A percentile compares a stretch with the other conserved stretches of the same genome.
Evolutionary conservation across 441 rosid genomes (phyloP).

Genomic region (Erysimum pusillum): DNA sequence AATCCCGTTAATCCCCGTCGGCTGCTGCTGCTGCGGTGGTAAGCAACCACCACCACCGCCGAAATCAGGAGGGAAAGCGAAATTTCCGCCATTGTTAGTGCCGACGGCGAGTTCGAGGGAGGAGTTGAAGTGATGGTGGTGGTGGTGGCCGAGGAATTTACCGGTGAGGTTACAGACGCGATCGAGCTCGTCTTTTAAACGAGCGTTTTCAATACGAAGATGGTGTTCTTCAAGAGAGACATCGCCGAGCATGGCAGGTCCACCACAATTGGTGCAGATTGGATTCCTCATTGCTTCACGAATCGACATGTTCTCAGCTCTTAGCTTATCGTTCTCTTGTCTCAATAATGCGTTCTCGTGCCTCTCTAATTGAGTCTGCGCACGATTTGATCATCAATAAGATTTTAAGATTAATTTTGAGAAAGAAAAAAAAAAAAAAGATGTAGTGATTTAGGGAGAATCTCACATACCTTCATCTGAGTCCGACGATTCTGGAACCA

Average conservation of each 20-base stretch:
- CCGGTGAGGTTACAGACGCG: constrained; percentile 50
- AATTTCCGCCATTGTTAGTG: constrained; percentile 51
- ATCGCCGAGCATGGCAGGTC: constrained; percentile 48
- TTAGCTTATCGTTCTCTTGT: constrained; percentile 50
- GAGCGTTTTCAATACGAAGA: constrained; percentile 52
- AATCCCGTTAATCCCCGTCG: constrained; percentile 36
- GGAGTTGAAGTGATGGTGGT: constrained; percentile 51
- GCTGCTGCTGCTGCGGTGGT: constrained; percentile 18
- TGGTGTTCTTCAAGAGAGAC: constrained; percentile 49
- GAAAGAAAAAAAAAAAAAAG: not conserved
- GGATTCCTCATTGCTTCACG: constrained; percentile 53
- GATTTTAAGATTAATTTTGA: not conserved
- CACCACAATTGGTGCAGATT: constrained; percentile 46
- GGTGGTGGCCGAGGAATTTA: constrained; percentile 48
- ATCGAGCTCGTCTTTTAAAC: constrained; percentile 48
- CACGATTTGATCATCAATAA: not conserved
- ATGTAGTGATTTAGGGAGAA: not conserved
- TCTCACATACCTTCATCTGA: constrained; percentile 81
- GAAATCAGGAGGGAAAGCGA: constrained; percentile 50
- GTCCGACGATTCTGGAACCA: constrained; percentile 99
- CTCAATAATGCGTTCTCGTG: constrained; percentile 50
- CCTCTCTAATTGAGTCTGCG: constrained; percentile 50
- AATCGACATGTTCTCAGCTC: constrained; percentile 49
- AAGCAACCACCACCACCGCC: constrained; percentile 44
- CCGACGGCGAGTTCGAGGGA: constrained; percentile 81